A percentile compares a stretch with the other conserved stretches of the same genome.
Conservation (phyloP, 2,329 filamentous ascomycete species). For the Neofusicoccum kwambonambiense region DNA sequence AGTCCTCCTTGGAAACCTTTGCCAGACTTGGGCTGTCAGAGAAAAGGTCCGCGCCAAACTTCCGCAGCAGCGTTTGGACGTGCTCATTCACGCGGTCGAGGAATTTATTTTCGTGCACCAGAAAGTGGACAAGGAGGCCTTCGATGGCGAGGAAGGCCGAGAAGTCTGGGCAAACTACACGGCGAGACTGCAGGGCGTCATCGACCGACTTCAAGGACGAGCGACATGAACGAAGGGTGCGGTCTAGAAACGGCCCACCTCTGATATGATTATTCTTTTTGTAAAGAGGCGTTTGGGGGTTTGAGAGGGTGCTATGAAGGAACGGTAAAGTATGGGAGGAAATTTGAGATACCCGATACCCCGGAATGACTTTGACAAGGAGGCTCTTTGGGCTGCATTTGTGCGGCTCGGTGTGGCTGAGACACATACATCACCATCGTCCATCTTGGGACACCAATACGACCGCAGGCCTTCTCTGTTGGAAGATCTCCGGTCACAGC, state of each 20-base stretch:
- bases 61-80: slow-evolving; percentile 47
- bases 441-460: background rate
- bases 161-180: slow-evolving; percentile 52
- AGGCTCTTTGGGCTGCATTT: background rate
- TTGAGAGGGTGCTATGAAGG: background rate
- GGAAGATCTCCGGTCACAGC: background rate
- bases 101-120: slow-evolving; percentile 63
- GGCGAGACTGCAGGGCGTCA: slow-evolving; percentile 52
- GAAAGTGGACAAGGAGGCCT: slow-evolving; percentile 50
- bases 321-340: slow-evolving; percentile 1
- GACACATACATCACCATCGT: background rate
- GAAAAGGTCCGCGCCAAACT: slow-evolving; percentile 36
- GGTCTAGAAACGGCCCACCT: background rate
- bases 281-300: slow-evolving; percentile 1
- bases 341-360: slow-evolving; percentile 19
- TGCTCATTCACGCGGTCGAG: slow-evolving; percentile 57
- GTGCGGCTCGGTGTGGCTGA: slow-evolving; percentile 1
- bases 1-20: slow-evolving; percentile 79
- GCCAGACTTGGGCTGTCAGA: slow-evolving; percentile 53
- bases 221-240: background rate
- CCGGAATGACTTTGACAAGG: background rate
- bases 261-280: background rate
- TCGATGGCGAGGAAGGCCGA: slow-evolving; percentile 48
- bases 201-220: slow-evolving; percentile 42
- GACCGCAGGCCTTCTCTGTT: background rate